phyloP scores from a whole-genome alignment of 805 yeast species.

The Wickerhamiella occidentalis region DNA sequence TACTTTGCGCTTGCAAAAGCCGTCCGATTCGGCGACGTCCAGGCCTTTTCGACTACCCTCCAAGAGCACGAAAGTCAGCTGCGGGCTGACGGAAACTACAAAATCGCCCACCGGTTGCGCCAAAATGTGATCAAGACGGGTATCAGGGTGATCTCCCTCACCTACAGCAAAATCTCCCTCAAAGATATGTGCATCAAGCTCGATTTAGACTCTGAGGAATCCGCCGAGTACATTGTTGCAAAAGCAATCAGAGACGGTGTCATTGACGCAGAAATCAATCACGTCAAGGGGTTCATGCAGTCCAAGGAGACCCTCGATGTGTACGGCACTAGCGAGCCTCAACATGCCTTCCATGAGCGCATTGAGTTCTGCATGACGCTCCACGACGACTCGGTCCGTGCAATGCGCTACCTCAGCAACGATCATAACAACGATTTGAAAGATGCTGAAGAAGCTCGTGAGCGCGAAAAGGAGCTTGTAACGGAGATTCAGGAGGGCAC shows the following conservation, averaged over 20 bases:
- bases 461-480: conserved; percentile 40
- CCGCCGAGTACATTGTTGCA: conserved; percentile 93
- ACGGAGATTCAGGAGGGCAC: conserved; percentile 34
- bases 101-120: conserved; percentile 76
- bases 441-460: conserved; percentile 43
- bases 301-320: conserved; percentile 76
- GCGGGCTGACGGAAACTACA: conserved; percentile 66
- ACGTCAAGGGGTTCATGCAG: conserved; percentile 82
- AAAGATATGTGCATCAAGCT: conserved; percentile 89
- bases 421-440: conserved; percentile 40
- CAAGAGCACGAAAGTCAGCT: conserved; percentile 48
- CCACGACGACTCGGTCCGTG: conserved; percentile 84
- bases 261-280: conserved; percentile 87
- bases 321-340: conserved; percentile 81
- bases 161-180: conserved; percentile 81
- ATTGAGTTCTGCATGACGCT: conserved; percentile 81
- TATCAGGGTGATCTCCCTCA: conserved; percentile 78
- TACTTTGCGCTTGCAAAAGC: conserved; percentile 82
- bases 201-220: conserved; percentile 84
- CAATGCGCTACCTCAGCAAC: conserved; percentile 78
- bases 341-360: conserved; percentile 79
- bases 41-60: conserved; percentile 61
- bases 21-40: conserved; percentile 83
- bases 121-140: conserved; percentile 98
- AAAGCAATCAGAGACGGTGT: conserved; percentile 96